Evolutionary conservation across 176 grass and related monocot species (phyloP).

Genomic region (Oryza nivara): DNA sequence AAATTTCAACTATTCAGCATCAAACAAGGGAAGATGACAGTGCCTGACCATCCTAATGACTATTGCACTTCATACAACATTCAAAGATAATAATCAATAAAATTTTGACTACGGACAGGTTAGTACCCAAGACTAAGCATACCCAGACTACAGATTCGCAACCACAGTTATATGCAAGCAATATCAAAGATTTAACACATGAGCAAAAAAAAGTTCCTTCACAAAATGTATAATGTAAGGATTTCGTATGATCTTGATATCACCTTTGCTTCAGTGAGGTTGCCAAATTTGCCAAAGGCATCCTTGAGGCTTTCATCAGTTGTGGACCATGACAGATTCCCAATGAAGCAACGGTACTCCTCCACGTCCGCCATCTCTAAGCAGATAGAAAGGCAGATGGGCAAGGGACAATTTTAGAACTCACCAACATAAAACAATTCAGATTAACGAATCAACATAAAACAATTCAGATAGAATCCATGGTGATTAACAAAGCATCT

Average conservation of each 20-base stretch:
- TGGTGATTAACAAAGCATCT: neutral
- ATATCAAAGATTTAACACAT: neutral
- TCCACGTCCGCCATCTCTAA: conserved; percentile 59
- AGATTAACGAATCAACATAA: neutral
- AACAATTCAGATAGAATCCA: neutral
- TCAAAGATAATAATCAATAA: neutral
- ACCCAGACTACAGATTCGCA: neutral
- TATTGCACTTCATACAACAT: neutral
- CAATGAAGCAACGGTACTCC: conserved; percentile 93
- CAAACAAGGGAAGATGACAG: neutral
- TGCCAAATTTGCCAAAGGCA: conserved; percentile 77
- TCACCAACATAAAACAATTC: neutral
- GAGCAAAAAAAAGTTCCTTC: neutral
- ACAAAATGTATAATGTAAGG: neutral
- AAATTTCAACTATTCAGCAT: neutral
- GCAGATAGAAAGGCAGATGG: neutral
- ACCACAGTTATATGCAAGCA: neutral
- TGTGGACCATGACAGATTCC: conserved; percentile 90
- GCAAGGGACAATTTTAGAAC: neutral
- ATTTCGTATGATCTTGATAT: neutral
- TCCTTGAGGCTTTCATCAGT: conserved; percentile 71
- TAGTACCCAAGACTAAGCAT: neutral
- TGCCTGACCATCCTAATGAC: neutral
- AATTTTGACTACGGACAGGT: neutral
- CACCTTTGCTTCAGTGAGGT: conserved; percentile 91